A percentile compares a stretch with the other conserved stretches of the same genome.
phyloP scores from a whole-genome alignment of 208 protist species.

The Blechomonas ayalai region DNA sequence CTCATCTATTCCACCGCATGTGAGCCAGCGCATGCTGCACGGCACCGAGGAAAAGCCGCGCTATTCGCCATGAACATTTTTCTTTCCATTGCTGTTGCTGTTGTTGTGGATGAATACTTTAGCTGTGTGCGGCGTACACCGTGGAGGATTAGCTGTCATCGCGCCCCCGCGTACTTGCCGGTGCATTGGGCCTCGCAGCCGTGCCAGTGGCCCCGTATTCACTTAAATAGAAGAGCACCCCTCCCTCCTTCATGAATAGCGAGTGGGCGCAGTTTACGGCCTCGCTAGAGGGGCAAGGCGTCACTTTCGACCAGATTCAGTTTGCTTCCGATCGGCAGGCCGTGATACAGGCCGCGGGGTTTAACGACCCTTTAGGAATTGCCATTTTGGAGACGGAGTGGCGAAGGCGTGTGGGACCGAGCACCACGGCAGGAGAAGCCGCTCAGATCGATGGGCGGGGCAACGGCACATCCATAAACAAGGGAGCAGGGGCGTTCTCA shows the following conservation, averaged over 20 bases:
- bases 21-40: too few species aligned
- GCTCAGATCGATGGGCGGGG: not conserved
- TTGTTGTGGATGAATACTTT: not conserved
- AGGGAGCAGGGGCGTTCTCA: not conserved
- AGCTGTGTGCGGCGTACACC: too few species aligned
- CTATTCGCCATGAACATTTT: too few species aligned
- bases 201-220: too few species aligned
- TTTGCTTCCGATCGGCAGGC: slow-evolving; percentile 48
- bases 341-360: slow-evolving; percentile 63
- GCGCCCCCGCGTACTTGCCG: too few species aligned
- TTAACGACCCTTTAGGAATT: slow-evolving; percentile 67
- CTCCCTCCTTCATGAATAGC: slow-evolving; percentile 13
- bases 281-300: slow-evolving; percentile 46
- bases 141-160: too few species aligned
- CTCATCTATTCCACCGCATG: too few species aligned
- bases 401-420: slow-evolving; percentile 17
- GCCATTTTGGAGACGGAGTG: slow-evolving; percentile 84
- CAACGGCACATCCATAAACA: not conserved
- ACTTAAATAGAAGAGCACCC: slow-evolving; percentile 5
- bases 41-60: too few species aligned
- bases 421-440: not conserved
- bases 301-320: slow-evolving; percentile 72
- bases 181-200: too few species aligned
- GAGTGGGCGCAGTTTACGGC: slow-evolving; percentile 64
- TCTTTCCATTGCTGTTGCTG: not conserved